Evolutionary conservation across 208 protist genomes (phyloP), one percentile per base, ranked within the genome.

Genomic region (Trypanosoma cruzi): DNA sequence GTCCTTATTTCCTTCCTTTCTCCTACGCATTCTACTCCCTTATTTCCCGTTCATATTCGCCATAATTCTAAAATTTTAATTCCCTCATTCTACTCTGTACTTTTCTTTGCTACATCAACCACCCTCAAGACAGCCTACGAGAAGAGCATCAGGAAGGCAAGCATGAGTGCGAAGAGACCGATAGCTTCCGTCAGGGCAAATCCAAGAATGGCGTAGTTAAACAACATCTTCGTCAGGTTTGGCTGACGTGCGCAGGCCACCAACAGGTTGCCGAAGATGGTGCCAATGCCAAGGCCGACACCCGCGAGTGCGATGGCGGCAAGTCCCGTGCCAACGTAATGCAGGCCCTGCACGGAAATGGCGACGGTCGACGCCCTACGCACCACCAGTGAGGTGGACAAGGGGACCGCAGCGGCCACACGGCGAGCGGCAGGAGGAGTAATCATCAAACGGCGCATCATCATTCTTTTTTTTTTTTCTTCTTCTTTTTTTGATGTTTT

Each of bases 111-210:
- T 44, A 4, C 56, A 26, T 26, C 0, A 52, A 24, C 40, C 14
- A 54, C 18, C 18, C 3, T 64, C n/a, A 40, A 44, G 56, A 4
- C 4, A 24, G 29, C 54, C 68, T 90, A 90, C 50, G 85, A 87
- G 82, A 90, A 90, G 69, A 90, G 77, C 85, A 90, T 91, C 73
- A 91, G 73, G 75, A 91, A 91, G 64, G 86, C 86, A 46, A 89
- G 73, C 83, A 92, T 87, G 53, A 89, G 80, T 0, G 83, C 80
- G 68, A 92, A 92, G 64, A 92, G 81, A 53, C 83, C 86, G 66
- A 92, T 88, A 71, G 86, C 86, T 79, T 92, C 86, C 26, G 86
- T 89, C 70, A 92, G 79, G 64, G 86, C 86, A 71, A 92, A 92
- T 36, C 86, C 86, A 20, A 92, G 83, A 86, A 92, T 89, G 71